Evolutionary conservation across 2,329 filamentous ascomycete genomes (phyloP).

Genomic region (Fusarium sp.): DNA sequence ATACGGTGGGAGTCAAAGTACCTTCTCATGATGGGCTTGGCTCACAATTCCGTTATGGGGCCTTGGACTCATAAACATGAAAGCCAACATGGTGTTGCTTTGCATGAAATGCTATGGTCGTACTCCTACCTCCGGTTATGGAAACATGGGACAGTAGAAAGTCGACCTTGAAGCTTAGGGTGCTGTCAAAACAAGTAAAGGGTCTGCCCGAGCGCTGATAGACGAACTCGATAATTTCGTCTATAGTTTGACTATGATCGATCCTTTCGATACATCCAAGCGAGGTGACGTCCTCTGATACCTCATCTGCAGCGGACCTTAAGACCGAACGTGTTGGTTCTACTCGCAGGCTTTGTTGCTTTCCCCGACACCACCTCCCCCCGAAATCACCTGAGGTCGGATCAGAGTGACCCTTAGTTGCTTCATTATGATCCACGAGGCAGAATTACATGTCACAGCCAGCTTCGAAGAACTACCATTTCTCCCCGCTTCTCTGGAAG

Average conservation of each 20-base stretch:
- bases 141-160: not conserved
- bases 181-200: not conserved
- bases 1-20: constrained; percentile 8
- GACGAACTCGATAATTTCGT: not conserved
- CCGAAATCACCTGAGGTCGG: constrained; percentile 16
- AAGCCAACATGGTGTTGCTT: constrained; percentile 24
- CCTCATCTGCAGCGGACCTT: not conserved
- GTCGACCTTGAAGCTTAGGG: not conserved
- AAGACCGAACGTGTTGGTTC: constrained; percentile 16
- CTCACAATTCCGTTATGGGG: not conserved
- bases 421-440: not conserved
- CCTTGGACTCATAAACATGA: not conserved
- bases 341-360: constrained; percentile 6
- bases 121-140: not conserved
- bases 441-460: constrained; percentile 3
- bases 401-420: not conserved
- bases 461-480: constrained; percentile 25
- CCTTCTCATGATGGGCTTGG: not conserved
- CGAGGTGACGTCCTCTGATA: not conserved
- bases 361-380: not conserved
- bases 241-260: not conserved
- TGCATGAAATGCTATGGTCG: not conserved
- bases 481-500: constrained; percentile 6
- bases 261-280: not conserved
- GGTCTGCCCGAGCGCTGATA: not conserved